phyloP scores from a whole-genome alignment of 1,139 yeast genomes.

The Hyphopichia khmerensis region DNA sequence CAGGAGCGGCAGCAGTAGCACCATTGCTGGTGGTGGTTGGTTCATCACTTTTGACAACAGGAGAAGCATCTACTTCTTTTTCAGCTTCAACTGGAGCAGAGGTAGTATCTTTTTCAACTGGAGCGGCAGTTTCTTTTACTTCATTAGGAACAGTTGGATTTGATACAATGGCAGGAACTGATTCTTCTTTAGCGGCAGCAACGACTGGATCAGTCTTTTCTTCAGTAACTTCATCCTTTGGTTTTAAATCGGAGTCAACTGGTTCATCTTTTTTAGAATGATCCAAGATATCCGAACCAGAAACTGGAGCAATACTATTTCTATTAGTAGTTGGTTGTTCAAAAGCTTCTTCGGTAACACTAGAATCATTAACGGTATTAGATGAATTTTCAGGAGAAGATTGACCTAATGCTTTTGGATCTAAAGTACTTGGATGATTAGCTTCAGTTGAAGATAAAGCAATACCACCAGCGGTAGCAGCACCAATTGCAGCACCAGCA shows the following conservation, averaged over 20 bases:
- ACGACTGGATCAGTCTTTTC: constrained; percentile 11
- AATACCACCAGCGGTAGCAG: constrained; percentile 35
- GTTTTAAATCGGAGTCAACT: neutral
- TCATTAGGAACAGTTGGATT: constrained; percentile 5
- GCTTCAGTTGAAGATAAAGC: constrained; percentile 51
- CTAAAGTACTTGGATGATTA: constrained; percentile 3
- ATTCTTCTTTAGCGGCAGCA: constrained; percentile 4
- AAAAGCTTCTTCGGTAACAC: neutral
- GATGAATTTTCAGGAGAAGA: constrained; percentile 2
- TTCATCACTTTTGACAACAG: constrained; percentile 10
- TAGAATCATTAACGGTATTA: neutral
- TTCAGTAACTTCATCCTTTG: constrained; percentile 50
- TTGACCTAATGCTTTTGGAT: constrained; percentile 1
- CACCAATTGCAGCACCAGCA: constrained; percentile 11
- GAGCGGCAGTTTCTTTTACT: constrained; percentile 4
- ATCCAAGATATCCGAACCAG: constrained; percentile 19
- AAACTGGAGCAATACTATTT: constrained; percentile 1
- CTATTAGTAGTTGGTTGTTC: constrained; percentile 1
- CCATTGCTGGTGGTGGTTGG: constrained; percentile 2
- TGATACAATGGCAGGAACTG: constrained; percentile 3
- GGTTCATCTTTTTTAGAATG: neutral
- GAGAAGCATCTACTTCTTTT: constrained; percentile 27
- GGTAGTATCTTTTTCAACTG: constrained; percentile 4
- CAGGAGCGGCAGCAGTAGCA: constrained; percentile 5
- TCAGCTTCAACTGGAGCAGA: constrained; percentile 9